Conservation (phyloP, 2,329 filamentous ascomycete species). For the Sarocladium oryzae region DNA sequence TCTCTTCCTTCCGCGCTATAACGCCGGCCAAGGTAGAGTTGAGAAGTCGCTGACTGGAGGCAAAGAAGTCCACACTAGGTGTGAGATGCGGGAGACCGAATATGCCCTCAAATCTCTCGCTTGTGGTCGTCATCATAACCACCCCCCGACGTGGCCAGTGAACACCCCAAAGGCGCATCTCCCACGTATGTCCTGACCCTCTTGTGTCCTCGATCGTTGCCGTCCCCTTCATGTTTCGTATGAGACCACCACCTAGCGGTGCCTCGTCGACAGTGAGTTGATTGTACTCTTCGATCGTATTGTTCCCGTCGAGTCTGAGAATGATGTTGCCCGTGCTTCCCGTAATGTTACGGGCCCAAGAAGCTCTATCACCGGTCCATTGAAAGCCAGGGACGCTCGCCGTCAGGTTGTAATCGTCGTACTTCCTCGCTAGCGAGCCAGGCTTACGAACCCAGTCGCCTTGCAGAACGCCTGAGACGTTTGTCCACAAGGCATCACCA, state of each 20-base stretch:
- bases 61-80: constrained; percentile 49
- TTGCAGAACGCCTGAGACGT: constrained; percentile 68
- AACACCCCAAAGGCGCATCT: constrained; percentile 73
- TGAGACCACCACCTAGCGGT: constrained; percentile 41
- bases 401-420: constrained; percentile 55
- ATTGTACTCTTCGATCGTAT: constrained; percentile 38
- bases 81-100: constrained; percentile 83
- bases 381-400: constrained; percentile 57
- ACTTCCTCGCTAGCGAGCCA: constrained; percentile 38
- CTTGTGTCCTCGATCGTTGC: constrained; percentile 66
- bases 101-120: constrained; percentile 89
- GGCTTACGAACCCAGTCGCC: constrained; percentile 66
- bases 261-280: constrained; percentile 27
- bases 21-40: constrained; percentile 64
- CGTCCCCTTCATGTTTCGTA: constrained; percentile 63
- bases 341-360: constrained; percentile 78
- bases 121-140: constrained; percentile 79
- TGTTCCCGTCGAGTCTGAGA: constrained; percentile 56
- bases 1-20: constrained; percentile 57
- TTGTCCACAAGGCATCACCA: constrained; percentile 58
- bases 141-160: constrained; percentile 80
- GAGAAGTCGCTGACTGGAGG: constrained; percentile 56
- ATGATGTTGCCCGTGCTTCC: constrained; percentile 63
- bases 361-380: constrained; percentile 52
- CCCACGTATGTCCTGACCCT: constrained; percentile 64